These are phyloP conservation scores for Tolypocladium amazonense DNA, from an alignment of 2,329 filamentous ascomycete genomes.

Conservation along the genomic window DNA sequence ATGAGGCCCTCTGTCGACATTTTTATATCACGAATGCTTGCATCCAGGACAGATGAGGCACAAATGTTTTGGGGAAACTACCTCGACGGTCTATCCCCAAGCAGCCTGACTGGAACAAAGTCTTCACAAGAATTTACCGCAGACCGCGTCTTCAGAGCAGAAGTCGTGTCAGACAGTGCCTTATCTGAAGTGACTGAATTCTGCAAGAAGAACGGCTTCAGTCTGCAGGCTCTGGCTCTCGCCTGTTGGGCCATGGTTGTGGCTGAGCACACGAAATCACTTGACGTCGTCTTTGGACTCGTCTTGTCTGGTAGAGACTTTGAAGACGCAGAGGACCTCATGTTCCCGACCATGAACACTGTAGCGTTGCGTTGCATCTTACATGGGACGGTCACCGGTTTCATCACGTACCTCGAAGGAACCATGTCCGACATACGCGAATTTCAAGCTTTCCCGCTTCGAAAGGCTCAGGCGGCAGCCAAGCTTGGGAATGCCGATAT, in stretches of 20 bases:
- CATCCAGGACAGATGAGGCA: conserved; percentile 9
- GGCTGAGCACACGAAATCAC: conserved; percentile 46
- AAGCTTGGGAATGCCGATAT: conserved; percentile 24
- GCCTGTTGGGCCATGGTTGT: conserved; percentile 66
- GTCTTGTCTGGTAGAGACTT: conserved; percentile 79
- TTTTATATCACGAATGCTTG: conserved; percentile 30
- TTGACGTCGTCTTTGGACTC: conserved; percentile 74
- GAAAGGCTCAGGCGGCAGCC: conserved; percentile 46
- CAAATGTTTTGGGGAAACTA: conserved; percentile 61
- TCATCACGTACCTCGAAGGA: conserved; percentile 65
- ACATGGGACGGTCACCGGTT: conserved; percentile 53
- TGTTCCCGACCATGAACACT: conserved; percentile 92
- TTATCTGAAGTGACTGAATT: conserved; percentile 31
- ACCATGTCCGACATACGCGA: conserved; percentile 55
- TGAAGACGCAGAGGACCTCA: conserved; percentile 52
- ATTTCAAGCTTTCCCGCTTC: conserved; percentile 68
- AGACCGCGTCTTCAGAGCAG: conserved; percentile 4
- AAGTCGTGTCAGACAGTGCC: conserved; percentile 3
- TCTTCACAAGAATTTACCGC: not conserved
- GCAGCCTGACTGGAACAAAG: conserved; percentile 13
- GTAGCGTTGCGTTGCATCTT: conserved; percentile 63
- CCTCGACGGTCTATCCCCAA: conserved; percentile 40
- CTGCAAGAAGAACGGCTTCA: conserved; percentile 58
- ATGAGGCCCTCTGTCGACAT: conserved; percentile 36
- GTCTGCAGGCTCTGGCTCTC: conserved; percentile 66